Conservation (phyloP, 129 eudicot species). For the Mikania micrantha region DNA sequence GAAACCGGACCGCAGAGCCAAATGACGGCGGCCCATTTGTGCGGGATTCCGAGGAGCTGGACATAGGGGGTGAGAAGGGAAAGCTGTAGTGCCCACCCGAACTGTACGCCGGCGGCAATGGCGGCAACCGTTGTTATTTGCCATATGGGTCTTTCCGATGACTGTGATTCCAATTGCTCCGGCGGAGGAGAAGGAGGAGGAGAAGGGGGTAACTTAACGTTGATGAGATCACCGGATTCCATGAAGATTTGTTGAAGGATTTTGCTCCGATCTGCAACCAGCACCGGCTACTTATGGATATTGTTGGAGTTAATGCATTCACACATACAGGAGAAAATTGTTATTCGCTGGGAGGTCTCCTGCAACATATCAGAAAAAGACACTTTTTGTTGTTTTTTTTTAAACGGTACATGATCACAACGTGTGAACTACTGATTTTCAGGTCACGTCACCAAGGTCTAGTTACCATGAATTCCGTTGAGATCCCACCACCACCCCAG, state of each 20-base stretch:
- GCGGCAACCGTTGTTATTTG: constrained; percentile 41
- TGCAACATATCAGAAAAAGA: no score
- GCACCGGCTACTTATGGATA: constrained; percentile 14
- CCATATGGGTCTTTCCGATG: constrained; percentile 21
- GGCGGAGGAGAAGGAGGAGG: background rate
- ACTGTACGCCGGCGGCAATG: constrained; percentile 61
- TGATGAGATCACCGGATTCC: background rate
- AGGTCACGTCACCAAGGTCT: no score
- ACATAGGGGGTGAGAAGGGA: constrained; percentile 58
- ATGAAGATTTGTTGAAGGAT: background rate
- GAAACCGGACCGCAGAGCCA: constrained; percentile 76
- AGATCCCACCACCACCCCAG: no score
- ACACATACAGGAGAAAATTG: background rate
- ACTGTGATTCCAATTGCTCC: background rate
- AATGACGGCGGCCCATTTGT: constrained; percentile 42
- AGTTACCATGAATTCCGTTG: no score
- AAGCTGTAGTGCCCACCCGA: constrained; percentile 70
- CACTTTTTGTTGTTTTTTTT: no score
- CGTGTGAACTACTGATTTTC: no score
- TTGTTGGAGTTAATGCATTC: constrained; percentile 15
- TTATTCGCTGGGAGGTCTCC: no score
- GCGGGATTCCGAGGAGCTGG: constrained; percentile 54
- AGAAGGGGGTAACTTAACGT: background rate
- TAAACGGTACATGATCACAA: no score
- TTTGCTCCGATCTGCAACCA: background rate